Evolutionary conservation across 2,329 filamentous ascomycete genomes (phyloP).

Genomic region (Fusarium sp.): DNA sequence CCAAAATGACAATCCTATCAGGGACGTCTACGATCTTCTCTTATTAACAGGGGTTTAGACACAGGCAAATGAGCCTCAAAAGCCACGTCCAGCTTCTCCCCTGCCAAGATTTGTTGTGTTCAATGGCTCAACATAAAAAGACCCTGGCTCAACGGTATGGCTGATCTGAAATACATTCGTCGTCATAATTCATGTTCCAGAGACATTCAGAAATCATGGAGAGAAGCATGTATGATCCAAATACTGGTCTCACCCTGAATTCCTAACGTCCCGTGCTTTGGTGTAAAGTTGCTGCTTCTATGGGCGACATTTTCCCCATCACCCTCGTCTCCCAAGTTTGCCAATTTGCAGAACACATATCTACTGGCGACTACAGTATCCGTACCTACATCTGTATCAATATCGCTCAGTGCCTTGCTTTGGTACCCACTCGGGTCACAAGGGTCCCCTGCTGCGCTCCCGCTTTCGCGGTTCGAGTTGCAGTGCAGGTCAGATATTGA

Average conservation of each 20-base stretch:
- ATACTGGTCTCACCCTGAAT: background rate
- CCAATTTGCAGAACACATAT: background rate
- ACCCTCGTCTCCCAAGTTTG: background rate
- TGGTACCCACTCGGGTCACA: slow-evolving; percentile 19
- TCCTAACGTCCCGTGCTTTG: slow-evolving; percentile 3
- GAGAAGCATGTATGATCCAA: slow-evolving; percentile 8
- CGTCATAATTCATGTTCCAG: slow-evolving; percentile 9
- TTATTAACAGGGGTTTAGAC: slow-evolving; percentile 5
- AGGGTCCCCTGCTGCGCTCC: slow-evolving; percentile 38
- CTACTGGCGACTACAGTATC: background rate
- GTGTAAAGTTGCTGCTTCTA: background rate
- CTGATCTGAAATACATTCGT: slow-evolving; percentile 25
- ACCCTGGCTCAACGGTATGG: slow-evolving; percentile 16
- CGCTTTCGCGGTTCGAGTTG: slow-evolving; percentile 37
- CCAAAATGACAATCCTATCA: background rate
- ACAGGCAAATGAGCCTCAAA: slow-evolving; percentile 18
- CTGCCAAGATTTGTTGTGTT: slow-evolving; percentile 34
- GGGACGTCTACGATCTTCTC: slow-evolving; percentile 7
- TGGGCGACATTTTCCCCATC: slow-evolving; percentile 12
- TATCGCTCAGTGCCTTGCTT: slow-evolving; percentile 13
- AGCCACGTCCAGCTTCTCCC: slow-evolving; percentile 32
- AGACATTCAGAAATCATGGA: slow-evolving; percentile 11
- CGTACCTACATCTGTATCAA: slow-evolving; percentile 9
- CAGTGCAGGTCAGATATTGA: slow-evolving; percentile 39
- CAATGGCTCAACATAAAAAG: slow-evolving; percentile 2